Evolutionary conservation across 2,329 filamentous ascomycete genomes (phyloP).

Genomic region (Colletotrichum plurivorum): DNA sequence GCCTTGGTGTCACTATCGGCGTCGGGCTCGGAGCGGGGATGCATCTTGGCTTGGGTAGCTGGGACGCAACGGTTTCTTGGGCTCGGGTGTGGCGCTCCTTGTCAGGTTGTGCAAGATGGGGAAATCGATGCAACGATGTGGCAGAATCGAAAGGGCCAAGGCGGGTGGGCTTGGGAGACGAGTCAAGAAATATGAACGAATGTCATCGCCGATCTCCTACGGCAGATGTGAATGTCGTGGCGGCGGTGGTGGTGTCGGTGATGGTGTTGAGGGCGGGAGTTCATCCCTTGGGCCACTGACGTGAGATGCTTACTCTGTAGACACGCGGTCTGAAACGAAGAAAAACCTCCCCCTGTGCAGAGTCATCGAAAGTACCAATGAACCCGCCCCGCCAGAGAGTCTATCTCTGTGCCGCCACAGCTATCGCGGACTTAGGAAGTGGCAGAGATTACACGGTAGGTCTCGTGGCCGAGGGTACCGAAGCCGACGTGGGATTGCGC

Average conservation of each 20-base stretch:
- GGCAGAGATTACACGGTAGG: slow-evolving; percentile 2
- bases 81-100: not conserved
- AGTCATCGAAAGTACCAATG: not conserved
- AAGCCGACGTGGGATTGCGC: not conserved
- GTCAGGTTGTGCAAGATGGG: not conserved
- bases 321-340: slow-evolving; percentile 28
- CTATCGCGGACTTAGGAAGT: slow-evolving; percentile 4
- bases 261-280: slow-evolving; percentile 18
- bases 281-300: slow-evolving; percentile 25
- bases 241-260: not conserved
- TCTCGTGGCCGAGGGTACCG: slow-evolving; percentile 8
- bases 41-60: slow-evolving; percentile 22
- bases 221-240: not conserved
- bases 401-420: slow-evolving; percentile 9
- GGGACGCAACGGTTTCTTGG: slow-evolving; percentile 2
- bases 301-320: slow-evolving; percentile 13
- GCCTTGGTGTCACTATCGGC: slow-evolving; percentile 10
- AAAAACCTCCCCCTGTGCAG: not conserved
- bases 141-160: not conserved
- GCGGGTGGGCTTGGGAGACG: not conserved
- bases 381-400: not conserved
- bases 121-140: not conserved
- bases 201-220: not conserved
- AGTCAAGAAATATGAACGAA: slow-evolving; percentile 12
- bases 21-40: slow-evolving; percentile 10